Base-by-base conservation (phyloP, 305 asterid genomes). In the Fraxinus paxiana region DNA sequence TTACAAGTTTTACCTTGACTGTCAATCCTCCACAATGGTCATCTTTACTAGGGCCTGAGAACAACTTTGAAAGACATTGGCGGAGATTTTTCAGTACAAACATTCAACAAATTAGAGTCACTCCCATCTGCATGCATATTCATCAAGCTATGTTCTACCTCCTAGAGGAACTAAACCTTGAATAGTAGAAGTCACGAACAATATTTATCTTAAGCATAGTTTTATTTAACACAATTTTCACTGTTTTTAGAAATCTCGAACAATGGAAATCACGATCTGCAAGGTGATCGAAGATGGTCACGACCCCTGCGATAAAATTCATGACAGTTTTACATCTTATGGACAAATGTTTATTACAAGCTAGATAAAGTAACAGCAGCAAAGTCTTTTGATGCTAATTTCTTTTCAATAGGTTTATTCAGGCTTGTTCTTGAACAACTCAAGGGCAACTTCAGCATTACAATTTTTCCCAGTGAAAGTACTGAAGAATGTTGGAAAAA, bases 401-500 rank as follows among this genome's bases (percentile, higher is more conserved):
- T 13, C 56, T 13, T 46, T 46, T 13, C 18, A 13, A 46, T 41
- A 41, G n/a, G 51, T 41, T 41, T 41, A 41, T 41, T 41, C 18
- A 46, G 18, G 12, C 15, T 75, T 61, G 54, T 75, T 69, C 84
- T 85, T 85, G 87, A 88, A 89, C 20, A 54, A 65, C 41, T 43
- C 85, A 4, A 91, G 81, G 51, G 88, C 84, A 65, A 4, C 5
- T 22, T 78, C 82, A 78, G 83, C 87, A 48, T 84, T 83, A 63
- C 88, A 85, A 1, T 75, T 72, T 30, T 80, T 82, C n/a, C 37
- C 77, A 0, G 28, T 71, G 59, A 82, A 89, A 74, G 85, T 34
- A 4, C 13, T 81, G 77, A 82, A 88, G 73, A 91, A 91, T 80
- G n/a, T n/a, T n/a, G n/a, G n/a, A n/a, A n/a, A n/a, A n/a, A n/a